Evolutionary conservation across 345 rosid genomes (phyloP).

Genomic region (Gossypium sturtianum): DNA sequence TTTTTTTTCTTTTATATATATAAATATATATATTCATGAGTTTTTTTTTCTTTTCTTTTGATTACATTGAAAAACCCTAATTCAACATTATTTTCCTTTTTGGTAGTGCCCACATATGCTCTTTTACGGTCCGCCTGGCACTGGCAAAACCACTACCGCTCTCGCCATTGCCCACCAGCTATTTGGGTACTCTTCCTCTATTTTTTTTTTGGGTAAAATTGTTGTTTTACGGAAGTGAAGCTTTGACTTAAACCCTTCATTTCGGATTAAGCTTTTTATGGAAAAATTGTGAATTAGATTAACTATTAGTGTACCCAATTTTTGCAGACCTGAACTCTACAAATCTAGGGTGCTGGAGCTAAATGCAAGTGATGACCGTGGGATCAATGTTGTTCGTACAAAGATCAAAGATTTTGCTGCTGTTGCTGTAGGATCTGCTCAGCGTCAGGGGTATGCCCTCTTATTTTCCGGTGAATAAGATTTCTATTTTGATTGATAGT

Average conservation of each 20-base stretch:
- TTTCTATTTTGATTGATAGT: not conserved
- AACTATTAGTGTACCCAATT: not conserved
- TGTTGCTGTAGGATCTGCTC: slow-evolving; percentile 76
- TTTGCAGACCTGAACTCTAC: slow-evolving; percentile 81
- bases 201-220: no score
- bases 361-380: slow-evolving; percentile 99
- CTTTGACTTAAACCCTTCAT: not conserved
- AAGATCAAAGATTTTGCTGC: slow-evolving; percentile 96
- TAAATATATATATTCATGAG: not conserved
- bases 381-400: slow-evolving; percentile 90
- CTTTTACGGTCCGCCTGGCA: slow-evolving; percentile 97
- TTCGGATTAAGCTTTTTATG: not conserved
- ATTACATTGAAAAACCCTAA: slow-evolving; percentile 24
- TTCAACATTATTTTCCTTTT: not conserved
- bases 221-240: not conserved
- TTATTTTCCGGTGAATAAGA: not conserved
- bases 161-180: slow-evolving; percentile 95
- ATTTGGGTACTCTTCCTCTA: slow-evolving; percentile 48
- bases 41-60: not conserved
- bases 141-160: slow-evolving; percentile 93
- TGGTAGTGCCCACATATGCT: slow-evolving; percentile 92
- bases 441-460: slow-evolving; percentile 54
- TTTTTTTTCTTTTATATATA: not conserved
- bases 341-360: slow-evolving; percentile 91
- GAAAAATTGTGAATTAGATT: not conserved